phyloP scores from a whole-genome alignment of 768 basidiomycete genomes.

The Gyrodon lividus region DNA sequence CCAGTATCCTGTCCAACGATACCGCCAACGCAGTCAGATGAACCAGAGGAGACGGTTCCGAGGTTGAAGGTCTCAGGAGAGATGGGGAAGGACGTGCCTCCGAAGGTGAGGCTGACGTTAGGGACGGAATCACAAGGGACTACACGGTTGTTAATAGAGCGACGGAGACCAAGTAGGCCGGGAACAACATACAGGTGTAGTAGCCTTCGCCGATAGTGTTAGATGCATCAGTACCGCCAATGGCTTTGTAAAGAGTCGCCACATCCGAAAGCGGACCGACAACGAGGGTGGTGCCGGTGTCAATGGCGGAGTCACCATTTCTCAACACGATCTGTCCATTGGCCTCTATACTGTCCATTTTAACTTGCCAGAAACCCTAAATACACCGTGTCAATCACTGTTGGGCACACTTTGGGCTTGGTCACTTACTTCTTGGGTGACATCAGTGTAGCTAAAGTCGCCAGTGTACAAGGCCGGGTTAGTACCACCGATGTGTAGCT shows the following conservation, averaged over 20 bases:
- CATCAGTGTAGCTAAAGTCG: constrained; percentile 32
- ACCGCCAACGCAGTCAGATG: constrained; percentile 31
- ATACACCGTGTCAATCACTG: background rate
- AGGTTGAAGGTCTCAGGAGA: constrained; percentile 35
- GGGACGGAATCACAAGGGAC: constrained; percentile 31
- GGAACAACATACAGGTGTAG: constrained; percentile 29
- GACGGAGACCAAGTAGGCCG: background rate
- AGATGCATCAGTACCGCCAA: constrained; percentile 7
- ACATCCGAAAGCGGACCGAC: background rate
- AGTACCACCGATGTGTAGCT: constrained; percentile 50
- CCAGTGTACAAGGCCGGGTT: constrained; percentile 44
- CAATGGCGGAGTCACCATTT: background rate
- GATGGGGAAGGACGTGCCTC: constrained; percentile 35
- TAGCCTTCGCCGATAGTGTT: constrained; percentile 19
- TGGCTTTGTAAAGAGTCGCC: background rate
- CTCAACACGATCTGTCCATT: background rate
- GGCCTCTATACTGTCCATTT: background rate
- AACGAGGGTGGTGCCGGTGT: constrained; percentile 15
- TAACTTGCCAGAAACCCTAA: background rate
- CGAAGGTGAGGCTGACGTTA: constrained; percentile 36
- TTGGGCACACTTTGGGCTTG: background rate
- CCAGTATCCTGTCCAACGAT: constrained; percentile 18
- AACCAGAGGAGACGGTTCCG: constrained; percentile 26
- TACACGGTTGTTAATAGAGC: background rate
- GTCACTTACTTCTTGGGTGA: constrained; percentile 1